Evolutionary conservation across 345 rosid genomes (phyloP).

Genomic region (thale cress (Arabidopsis thaliana)): TAIR10.1 NC_003075.7:16701501-16702000

Average conservation of each 20-base stretch:
- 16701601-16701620: background rate
- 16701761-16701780: slow-evolving; percentile 89
- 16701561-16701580: slow-evolving; percentile 33
- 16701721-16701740: slow-evolving; percentile 98
- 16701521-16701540: slow-evolving; percentile 87
- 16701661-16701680: slow-evolving; percentile 92
- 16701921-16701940: slow-evolving; percentile 99
- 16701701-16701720: slow-evolving; percentile 93
- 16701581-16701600: background rate
- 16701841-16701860: slow-evolving; percentile 97
- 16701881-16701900: slow-evolving; percentile 96
- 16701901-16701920: slow-evolving; percentile 90
- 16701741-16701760: slow-evolving; percentile 96
- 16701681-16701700: slow-evolving; percentile 96
- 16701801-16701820: slow-evolving; percentile 91
- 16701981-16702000: slow-evolving; percentile 83
- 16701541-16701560: slow-evolving; percentile 84
- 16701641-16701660: slow-evolving; percentile 93
- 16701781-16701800: slow-evolving; percentile 89
- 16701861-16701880: slow-evolving; percentile 95
- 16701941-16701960: slow-evolving; percentile 90
- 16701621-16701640: slow-evolving; percentile 67
- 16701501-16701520: slow-evolving; percentile 86
- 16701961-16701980: slow-evolving; percentile 86
- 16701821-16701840: slow-evolving; percentile 93